These are phyloP conservation scores for Xylaria longipes DNA, from an alignment of 495 filamentous ascomycete species.

Conservation along the genomic window DNA sequence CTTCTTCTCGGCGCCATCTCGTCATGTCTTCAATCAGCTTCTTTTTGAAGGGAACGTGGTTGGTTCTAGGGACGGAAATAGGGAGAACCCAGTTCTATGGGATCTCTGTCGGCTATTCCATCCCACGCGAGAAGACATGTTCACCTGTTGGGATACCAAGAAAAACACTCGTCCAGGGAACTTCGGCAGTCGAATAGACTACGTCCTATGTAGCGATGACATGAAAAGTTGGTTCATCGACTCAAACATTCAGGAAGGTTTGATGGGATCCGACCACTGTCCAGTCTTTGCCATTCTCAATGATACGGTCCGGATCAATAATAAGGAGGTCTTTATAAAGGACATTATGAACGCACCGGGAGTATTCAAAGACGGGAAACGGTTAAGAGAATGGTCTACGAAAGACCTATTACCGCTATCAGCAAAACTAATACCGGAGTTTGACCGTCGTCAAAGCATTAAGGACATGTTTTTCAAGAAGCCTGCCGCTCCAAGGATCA, in stretches of 20 bases:
- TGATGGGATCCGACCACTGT: constrained; percentile 96
- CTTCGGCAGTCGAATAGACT: constrained; percentile 90
- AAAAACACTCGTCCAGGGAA: constrained; percentile 90
- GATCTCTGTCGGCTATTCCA: constrained; percentile 89
- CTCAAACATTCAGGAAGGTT: constrained; percentile 93
- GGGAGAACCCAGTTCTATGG: constrained; percentile 77
- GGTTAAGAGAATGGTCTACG: constrained; percentile 68
- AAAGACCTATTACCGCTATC: constrained; percentile 76
- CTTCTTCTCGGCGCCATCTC: constrained; percentile 75
- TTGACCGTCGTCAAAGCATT: constrained; percentile 81
- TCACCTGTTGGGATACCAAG: constrained; percentile 91
- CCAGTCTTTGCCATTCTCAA: constrained; percentile 86
- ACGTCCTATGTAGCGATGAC: constrained; percentile 79
- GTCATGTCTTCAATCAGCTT: constrained; percentile 85
- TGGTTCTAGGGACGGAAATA: constrained; percentile 71
- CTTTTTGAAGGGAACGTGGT: constrained; percentile 73
- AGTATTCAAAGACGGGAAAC: constrained; percentile 73
- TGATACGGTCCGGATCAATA: constrained; percentile 61
- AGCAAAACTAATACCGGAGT: constrained; percentile 85
- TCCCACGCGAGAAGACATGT: constrained; percentile 83
- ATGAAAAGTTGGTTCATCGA: constrained; percentile 86
- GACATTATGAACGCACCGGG: constrained; percentile 84
- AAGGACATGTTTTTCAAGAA: constrained; percentile 88
- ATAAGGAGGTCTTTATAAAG: constrained; percentile 58
- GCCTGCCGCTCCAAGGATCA: constrained; percentile 30